Percentiles rank a stretch among this genome's conserved stretches.
Evolutionary conservation across 331 rosid species (phyloP).

Genomic region (Ulmus americana): DNA sequence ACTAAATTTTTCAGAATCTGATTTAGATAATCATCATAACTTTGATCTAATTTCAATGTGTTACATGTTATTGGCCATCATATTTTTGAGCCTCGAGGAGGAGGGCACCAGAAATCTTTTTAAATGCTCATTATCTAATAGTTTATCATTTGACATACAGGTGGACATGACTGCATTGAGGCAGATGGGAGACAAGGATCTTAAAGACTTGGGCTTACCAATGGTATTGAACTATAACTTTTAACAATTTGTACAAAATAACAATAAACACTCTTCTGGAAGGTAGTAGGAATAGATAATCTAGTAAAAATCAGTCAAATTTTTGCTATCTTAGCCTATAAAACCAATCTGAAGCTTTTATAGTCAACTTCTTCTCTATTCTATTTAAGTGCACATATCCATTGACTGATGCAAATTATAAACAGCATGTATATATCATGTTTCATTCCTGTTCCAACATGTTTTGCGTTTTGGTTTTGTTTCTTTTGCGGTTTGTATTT

Average conservation of each 20-base stretch:
- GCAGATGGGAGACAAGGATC: constrained; percentile 64
- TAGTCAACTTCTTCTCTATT: no score
- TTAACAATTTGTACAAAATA: background rate
- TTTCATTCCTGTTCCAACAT: no score
- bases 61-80: background rate
- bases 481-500: background rate
- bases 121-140: background rate
- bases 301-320: no score
- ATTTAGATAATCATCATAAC: background rate
- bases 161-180: constrained; percentile 59
- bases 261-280: no score
- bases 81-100: background rate
- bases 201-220: constrained; percentile 64
- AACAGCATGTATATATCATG: no score
- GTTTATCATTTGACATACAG: constrained; percentile 26
- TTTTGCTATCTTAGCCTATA: no score
- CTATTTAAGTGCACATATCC: no score
- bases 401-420: no score
- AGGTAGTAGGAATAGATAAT: no score
- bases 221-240: constrained; percentile 32
- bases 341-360: no score
- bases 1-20: background rate
- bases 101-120: background rate
- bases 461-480: background rate
- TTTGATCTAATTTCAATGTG: background rate